Conservation (phyloP, 2,329 filamentous ascomycete species). For the Aspergillus terreus region DNA sequence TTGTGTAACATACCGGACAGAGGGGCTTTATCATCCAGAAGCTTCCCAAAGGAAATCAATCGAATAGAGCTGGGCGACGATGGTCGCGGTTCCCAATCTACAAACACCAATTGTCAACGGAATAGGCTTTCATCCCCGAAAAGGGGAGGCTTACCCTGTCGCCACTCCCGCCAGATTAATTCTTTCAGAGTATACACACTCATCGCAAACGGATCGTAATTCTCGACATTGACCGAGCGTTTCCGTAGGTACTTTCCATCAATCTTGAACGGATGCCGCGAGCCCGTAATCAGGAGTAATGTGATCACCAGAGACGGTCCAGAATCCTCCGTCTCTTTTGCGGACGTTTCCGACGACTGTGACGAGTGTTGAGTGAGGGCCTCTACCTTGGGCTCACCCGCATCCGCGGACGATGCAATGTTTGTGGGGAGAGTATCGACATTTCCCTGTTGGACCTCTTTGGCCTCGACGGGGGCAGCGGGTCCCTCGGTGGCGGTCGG, state of each 20-base stretch:
- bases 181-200: conserved; percentile 93
- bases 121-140: neutral
- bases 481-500: conserved; percentile 20
- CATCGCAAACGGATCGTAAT: conserved; percentile 79
- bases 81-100: conserved; percentile 82
- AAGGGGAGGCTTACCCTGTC: conserved; percentile 53
- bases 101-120: conserved; percentile 4
- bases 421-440: conserved; percentile 8
- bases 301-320: conserved; percentile 58
- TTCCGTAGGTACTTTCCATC: conserved; percentile 81
- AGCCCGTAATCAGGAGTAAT: conserved; percentile 75
- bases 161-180: conserved; percentile 88
- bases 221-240: conserved; percentile 72
- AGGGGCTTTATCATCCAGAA: conserved; percentile 82
- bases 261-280: conserved; percentile 84
- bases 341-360: conserved; percentile 23
- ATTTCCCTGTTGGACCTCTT: conserved; percentile 3
- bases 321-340: conserved; percentile 35
- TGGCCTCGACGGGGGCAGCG: conserved; percentile 13
- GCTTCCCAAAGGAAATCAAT: conserved; percentile 84
- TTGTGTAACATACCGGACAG: conserved; percentile 66
- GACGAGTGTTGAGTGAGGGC: conserved; percentile 17
- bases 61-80: conserved; percentile 85
- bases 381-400: conserved; percentile 21
- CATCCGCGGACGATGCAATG: conserved; percentile 16